Conservation (phyloP, 495 filamentous ascomycete species). For the Alectoria sarmentosa region DNA sequence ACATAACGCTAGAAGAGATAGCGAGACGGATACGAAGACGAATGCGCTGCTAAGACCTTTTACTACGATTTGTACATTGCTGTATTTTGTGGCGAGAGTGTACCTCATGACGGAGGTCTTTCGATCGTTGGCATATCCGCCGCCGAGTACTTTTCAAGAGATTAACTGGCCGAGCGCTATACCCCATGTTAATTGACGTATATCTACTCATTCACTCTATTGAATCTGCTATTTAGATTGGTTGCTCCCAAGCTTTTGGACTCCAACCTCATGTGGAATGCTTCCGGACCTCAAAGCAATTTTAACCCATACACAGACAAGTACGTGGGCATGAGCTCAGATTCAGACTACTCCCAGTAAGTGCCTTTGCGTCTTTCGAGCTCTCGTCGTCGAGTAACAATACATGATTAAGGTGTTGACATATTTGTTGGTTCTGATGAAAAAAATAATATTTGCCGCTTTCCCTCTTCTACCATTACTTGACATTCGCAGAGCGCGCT, state of each 20-base stretch:
- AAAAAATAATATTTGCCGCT: no score
- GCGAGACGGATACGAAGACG: slow-evolving; percentile 1
- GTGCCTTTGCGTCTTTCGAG: no score
- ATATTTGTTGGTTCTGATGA: no score
- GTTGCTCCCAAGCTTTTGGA: neutral
- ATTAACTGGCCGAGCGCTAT: slow-evolving; percentile 18
- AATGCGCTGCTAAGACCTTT: slow-evolving; percentile 6
- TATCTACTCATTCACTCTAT: neutral
- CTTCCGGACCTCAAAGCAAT: no score
- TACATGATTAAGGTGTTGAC: no score
- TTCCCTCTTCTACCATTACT: no score
- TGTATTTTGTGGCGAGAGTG: slow-evolving; percentile 25
- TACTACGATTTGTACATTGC: neutral
- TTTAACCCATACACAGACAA: no score
- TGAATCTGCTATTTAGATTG: neutral
- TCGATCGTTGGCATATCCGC: slow-evolving; percentile 25
- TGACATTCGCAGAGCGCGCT: no score
- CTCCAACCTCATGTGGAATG: neutral
- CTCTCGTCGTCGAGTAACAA: no score
- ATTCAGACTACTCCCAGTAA: no score
- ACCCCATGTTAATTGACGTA: slow-evolving; percentile 9
- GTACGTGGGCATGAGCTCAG: no score
- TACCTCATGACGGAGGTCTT: slow-evolving; percentile 30
- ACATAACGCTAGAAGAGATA: neutral
- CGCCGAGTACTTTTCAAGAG: slow-evolving; percentile 22